Conservation (phyloP, 352 stramenopile genomes). For the Sclerospora graminicola region DNA sequence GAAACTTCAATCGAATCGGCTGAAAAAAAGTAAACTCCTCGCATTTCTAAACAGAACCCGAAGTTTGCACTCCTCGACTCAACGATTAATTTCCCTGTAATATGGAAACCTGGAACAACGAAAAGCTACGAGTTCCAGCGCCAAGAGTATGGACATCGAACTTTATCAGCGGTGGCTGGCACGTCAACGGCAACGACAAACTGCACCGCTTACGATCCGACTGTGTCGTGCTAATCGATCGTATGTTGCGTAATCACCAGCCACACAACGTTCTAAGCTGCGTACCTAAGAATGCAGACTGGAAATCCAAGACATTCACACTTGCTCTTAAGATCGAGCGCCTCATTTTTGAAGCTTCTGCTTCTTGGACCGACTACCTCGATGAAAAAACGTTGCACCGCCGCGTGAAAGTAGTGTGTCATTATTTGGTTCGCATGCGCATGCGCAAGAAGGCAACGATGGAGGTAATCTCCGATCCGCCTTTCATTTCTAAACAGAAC, state of each 20-base stretch:
- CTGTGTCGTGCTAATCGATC: conserved; percentile 41
- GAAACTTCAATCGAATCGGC: no score
- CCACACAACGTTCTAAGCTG: conserved; percentile 50
- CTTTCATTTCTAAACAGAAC: no score
- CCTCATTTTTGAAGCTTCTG: conserved; percentile 44
- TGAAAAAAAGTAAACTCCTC: no score
- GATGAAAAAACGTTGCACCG: conserved; percentile 34
- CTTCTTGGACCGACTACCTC: conserved; percentile 42
- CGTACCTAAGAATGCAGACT: conserved; percentile 46
- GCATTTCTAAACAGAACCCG: no score
- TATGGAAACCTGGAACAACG: no score
- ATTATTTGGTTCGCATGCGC: conserved; percentile 43
- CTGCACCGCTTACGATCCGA: conserved; percentile 35
- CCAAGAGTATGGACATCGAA: no score
- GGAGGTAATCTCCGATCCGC: conserved; percentile 9
- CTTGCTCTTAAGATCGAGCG: conserved; percentile 57
- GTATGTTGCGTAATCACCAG: conserved; percentile 48
- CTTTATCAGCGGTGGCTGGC: conserved; percentile 21
- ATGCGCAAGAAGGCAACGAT: conserved; percentile 47
- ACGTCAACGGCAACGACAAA: conserved; percentile 8
- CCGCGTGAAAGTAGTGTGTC: conserved; percentile 41
- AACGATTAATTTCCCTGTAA: no score
- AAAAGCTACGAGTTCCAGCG: no score
- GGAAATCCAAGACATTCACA: conserved; percentile 47
- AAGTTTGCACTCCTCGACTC: no score